phyloP scores from a whole-genome alignment of 768 basidiomycete species.

The Chiua virens region DNA sequence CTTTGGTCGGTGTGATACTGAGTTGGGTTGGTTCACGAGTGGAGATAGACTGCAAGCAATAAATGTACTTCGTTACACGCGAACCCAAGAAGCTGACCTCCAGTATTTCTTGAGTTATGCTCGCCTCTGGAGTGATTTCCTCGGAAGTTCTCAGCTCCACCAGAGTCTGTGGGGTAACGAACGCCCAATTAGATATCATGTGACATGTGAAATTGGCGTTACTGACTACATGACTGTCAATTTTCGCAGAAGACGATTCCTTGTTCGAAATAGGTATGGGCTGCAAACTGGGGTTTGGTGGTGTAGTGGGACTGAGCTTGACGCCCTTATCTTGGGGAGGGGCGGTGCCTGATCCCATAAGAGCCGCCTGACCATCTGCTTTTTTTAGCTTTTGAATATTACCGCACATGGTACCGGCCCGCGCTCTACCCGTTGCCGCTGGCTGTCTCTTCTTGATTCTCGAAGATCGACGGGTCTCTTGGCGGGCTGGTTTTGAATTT shows the following conservation, averaged over 20 bases:
- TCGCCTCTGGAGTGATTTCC: not conserved
- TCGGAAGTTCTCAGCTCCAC: not conserved
- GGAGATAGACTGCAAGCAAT: constrained; percentile 5
- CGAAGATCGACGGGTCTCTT: constrained; percentile 15
- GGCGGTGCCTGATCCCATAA: not conserved
- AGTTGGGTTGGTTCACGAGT: not conserved
- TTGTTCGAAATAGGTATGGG: not conserved
- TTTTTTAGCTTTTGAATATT: constrained; percentile 9
- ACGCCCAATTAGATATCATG: not conserved
- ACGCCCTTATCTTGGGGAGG: not conserved
- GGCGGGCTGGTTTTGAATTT: constrained; percentile 1
- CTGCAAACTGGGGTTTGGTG: not conserved
- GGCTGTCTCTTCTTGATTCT: constrained; percentile 17
- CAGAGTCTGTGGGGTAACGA: constrained; percentile 1
- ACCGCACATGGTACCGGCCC: constrained; percentile 30
- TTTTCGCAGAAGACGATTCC: not conserved
- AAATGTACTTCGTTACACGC: not conserved
- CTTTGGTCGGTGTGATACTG: constrained; percentile 26
- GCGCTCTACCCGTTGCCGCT: not conserved
- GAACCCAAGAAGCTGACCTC: constrained; percentile 16
- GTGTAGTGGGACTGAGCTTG: not conserved
- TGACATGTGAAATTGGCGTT: not conserved
- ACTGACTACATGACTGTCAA: constrained; percentile 9
- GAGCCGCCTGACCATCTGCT: not conserved
- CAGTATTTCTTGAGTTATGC: not conserved